Conservation (phyloP, 1,284 basidiomycete genomes). For the Wolfiporia cocos region DNA sequence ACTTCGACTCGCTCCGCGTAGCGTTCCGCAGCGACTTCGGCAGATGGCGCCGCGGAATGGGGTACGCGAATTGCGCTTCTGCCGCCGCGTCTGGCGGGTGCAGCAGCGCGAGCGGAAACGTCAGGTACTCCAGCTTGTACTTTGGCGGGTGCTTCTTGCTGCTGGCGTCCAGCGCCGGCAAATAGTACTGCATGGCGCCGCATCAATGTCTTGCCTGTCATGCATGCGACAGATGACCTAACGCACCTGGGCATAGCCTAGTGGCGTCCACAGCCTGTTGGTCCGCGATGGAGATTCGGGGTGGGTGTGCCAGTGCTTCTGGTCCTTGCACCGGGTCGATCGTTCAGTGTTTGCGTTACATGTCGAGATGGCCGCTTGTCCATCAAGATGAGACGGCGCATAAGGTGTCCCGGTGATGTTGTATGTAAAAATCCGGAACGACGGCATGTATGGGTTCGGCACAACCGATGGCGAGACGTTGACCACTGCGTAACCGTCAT, state of each 20-base stretch:
- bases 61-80: constrained; percentile 32
- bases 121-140: constrained; percentile 79
- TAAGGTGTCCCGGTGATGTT: constrained; percentile 50
- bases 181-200: constrained; percentile 54
- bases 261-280: constrained; percentile 66
- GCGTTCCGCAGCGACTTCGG: constrained; percentile 47
- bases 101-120: constrained; percentile 42
- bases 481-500: constrained; percentile 68
- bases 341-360: too few relatives aligned
- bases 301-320: constrained; percentile 57
- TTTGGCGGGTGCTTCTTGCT: constrained; percentile 50
- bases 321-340: constrained; percentile 45
- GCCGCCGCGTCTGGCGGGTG: constrained; percentile 28
- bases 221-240: constrained; percentile 5
- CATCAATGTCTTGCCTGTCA: not conserved
- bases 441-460: constrained; percentile 83
- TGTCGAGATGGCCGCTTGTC: constrained; percentile 42
- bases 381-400: constrained; percentile 24
- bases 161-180: constrained; percentile 58
- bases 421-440: constrained; percentile 79
- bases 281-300: constrained; percentile 62
- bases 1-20: constrained; percentile 41
- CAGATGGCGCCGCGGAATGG: constrained; percentile 62
- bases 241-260: constrained; percentile 77
- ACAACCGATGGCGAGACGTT: constrained; percentile 80